Evolutionary conservation across 2,329 filamentous ascomycete genomes (phyloP).

Genomic region (Metarhizium guizhouense): DNA sequence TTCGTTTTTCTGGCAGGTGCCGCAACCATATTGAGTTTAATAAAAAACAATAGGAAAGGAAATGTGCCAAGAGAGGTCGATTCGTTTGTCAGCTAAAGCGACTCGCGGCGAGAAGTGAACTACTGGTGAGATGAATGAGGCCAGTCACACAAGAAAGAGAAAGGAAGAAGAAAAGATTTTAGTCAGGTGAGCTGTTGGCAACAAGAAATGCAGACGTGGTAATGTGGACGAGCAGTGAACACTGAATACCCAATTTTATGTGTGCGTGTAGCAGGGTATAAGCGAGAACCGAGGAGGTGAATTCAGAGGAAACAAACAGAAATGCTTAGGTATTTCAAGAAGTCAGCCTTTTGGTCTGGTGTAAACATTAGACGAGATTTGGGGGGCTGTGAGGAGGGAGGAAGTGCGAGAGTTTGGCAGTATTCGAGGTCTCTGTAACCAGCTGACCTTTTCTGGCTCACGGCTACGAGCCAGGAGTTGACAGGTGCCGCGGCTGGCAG

Average conservation of each 20-base stretch:
- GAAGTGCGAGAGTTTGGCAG: not conserved
- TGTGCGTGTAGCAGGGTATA: not conserved
- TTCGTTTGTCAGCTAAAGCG: not conserved
- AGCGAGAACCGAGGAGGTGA: not conserved
- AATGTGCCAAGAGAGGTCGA: not conserved
- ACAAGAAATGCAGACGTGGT: not conserved
- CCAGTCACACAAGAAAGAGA: not conserved
- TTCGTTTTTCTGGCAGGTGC: conserved; percentile 4
- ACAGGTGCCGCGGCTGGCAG: conserved; percentile 3
- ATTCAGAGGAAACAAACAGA: not conserved
- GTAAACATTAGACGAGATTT: not conserved
- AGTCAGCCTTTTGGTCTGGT: too few species aligned
- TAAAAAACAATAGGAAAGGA: not conserved
- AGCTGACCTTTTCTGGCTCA: not conserved
- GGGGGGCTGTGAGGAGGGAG: not conserved
- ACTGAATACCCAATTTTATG: not conserved
- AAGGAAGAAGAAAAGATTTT: not conserved
- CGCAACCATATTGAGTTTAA: conserved; percentile 6
- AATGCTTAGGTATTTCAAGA: not conserved
- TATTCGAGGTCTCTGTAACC: too few species aligned
- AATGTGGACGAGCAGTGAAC: not conserved
- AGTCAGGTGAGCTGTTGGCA: not conserved
- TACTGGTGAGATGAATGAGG: not conserved
- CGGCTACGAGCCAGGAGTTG: not conserved
- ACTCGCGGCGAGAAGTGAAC: not conserved